These are phyloP conservation scores for Penicillium capsulatum DNA, from an alignment of 2,329 filamentous ascomycete genomes.

Conservation along the genomic window DNA sequence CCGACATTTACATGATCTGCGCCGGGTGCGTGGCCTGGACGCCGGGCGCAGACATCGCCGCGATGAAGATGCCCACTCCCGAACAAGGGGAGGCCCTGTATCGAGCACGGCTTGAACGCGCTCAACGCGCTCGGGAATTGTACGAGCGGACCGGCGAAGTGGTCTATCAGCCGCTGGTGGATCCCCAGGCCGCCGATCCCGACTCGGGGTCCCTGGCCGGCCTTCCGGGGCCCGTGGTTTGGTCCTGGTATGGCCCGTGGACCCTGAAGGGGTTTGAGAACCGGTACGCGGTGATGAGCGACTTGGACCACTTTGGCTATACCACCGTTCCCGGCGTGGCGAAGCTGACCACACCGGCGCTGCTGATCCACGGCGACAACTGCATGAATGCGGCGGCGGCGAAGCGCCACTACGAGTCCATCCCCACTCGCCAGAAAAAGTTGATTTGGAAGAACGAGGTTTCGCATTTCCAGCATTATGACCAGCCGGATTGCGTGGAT, in stretches of 20 bases:
- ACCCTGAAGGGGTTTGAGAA: constrained; percentile 29
- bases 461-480: constrained; percentile 29
- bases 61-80: constrained; percentile 26
- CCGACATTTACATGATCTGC: constrained; percentile 30
- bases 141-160: constrained; percentile 29
- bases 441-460: constrained; percentile 30
- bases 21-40: constrained; percentile 25
- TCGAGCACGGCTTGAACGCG: constrained; percentile 22
- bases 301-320: constrained; percentile 30
- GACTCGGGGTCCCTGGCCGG: constrained; percentile 22
- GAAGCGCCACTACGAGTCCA: constrained; percentile 60
- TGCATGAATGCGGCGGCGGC: constrained; percentile 31
- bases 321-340: constrained; percentile 27
- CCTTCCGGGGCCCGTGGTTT: constrained; percentile 28
- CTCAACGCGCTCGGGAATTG: constrained; percentile 22
- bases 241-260: constrained; percentile 32
- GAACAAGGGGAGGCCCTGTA: constrained; percentile 29
- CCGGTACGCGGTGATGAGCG: constrained; percentile 31
- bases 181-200: constrained; percentile 23
- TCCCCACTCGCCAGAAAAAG: constrained; percentile 39
- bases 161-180: constrained; percentile 26
- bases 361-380: constrained; percentile 30
- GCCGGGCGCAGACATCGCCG: constrained; percentile 23
- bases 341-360: constrained; percentile 28
- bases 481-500: constrained; percentile 27